Base-by-base conservation (phyloP, 345 rosid species). In the Turritis glabra region DNA sequence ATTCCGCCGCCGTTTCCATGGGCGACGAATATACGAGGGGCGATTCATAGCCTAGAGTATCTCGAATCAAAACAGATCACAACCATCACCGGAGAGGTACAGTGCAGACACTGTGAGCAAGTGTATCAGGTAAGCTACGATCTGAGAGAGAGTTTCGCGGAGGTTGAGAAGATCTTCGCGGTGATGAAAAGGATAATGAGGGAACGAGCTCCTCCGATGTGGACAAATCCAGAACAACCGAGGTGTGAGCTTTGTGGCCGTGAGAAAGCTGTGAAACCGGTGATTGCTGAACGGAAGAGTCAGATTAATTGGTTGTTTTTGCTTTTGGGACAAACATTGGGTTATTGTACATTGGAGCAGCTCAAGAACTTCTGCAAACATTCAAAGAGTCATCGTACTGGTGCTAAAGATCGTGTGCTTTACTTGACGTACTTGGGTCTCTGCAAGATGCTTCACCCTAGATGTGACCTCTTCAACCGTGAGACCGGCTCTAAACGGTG, bases 291-390 rank as follows among this genome's bases (percentile, higher is more conserved):
- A 12, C 60, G 85, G 76, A 91, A 88, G 75, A 61, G 77, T 56
- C 11, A 59, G 17, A 91, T 91, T 22, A 94, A 91, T 70, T 94
- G 98, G 98, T 75, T 94, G 73, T 94, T 94, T 73, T 70, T 94
- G 85, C 80, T 94, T 19, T 77, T 90, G 54, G 98, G 95, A 13
- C 89, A 90, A 72, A 66, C 82, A 67, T 58, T 93, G 22, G 97
- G 96, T 0, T 81, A 82, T 56, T 91, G 95, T 61, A 87, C 94
- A 3, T 82, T 93, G 19, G 85, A 83, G 2, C 91, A 91, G 75
- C 76, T 94, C 60, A 94, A 88, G 85, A 89, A 94, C 80, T 89
- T 93, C 35, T 94, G 98, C 68, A 91, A 89, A 79, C 93, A 93
- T 48, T 82, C 89, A 0, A 82, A 79, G 51, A 85, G 80, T 56